phyloP scores from a whole-genome alignment of 2,329 filamentous ascomycete species.

The Pyrenochaeta sp. region DNA sequence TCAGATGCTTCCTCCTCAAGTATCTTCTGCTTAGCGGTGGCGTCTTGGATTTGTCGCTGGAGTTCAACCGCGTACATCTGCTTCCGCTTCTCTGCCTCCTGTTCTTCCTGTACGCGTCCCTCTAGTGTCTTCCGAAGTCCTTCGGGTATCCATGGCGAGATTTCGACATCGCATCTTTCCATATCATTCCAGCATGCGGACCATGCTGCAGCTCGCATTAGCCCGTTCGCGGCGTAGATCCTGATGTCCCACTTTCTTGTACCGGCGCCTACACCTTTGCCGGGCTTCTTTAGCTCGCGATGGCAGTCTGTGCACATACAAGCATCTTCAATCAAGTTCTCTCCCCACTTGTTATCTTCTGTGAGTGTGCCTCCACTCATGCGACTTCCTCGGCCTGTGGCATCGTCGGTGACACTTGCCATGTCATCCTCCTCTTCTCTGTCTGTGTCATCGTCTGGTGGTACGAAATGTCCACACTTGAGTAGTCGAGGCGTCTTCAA shows the following conservation, averaged over 20 bases:
- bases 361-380: constrained; percentile 49
- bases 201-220: constrained; percentile 94
- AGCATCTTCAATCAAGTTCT: constrained; percentile 36
- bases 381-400: constrained; percentile 45
- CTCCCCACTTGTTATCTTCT: constrained; percentile 36
- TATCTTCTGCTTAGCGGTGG: constrained; percentile 38
- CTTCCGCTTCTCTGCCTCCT: constrained; percentile 40
- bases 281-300: constrained; percentile 47
- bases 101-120: constrained; percentile 55
- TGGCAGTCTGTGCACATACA: constrained; percentile 61
- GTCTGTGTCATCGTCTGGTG: constrained; percentile 46
- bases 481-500: constrained; percentile 74
- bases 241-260: constrained; percentile 77
- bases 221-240: constrained; percentile 91
- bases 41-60: constrained; percentile 43
- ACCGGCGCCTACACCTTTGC: constrained; percentile 46
- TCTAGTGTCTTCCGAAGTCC: constrained; percentile 68
- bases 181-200: constrained; percentile 94
- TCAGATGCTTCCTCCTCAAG: constrained; percentile 37
- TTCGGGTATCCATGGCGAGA: constrained; percentile 75
- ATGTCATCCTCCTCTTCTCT: constrained; percentile 47
- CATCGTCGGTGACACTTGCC: constrained; percentile 44
- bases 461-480: constrained; percentile 78
- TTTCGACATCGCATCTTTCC: constrained; percentile 96
- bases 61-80: constrained; percentile 42